These are phyloP conservation scores for Debaryomyces tyrocola DNA, from an alignment of 805 yeast genomes.

Conservation along the genomic window DNA sequence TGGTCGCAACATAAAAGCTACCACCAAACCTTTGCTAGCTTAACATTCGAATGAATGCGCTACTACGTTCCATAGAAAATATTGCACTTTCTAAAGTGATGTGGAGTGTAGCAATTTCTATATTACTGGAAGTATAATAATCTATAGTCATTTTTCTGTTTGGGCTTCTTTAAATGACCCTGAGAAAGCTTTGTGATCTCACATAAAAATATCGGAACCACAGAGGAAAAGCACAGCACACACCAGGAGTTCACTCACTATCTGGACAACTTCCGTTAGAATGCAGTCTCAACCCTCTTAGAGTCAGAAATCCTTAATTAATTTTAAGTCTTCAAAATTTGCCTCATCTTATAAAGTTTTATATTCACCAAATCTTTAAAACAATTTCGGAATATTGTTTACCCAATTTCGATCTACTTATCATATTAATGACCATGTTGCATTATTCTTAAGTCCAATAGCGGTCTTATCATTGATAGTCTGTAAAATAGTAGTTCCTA, in stretches of 20 bases:
- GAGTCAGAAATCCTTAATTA: not conserved
- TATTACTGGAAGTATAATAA: not conserved
- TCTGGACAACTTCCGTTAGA: not conserved
- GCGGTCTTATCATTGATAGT: too few relatives aligned
- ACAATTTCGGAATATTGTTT: too few relatives aligned
- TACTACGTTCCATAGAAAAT: too few relatives aligned
- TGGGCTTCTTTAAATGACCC: constrained; percentile 1
- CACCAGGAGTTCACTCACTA: not conserved
- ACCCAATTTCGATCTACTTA: too few relatives aligned
- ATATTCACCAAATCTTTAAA: constrained; percentile 1
- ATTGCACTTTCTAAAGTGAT: too few relatives aligned
- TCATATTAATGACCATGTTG: too few relatives aligned
- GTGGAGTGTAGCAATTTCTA: too few relatives aligned
- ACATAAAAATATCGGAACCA: not conserved
- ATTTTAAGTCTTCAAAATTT: constrained; percentile 2
- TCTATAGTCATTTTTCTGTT: constrained; percentile 1
- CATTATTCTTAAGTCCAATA: too few relatives aligned
- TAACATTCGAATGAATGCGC: too few relatives aligned
- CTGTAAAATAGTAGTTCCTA: too few relatives aligned
- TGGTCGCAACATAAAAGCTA: too few relatives aligned
- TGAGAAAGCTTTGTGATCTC: not conserved
- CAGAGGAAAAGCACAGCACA: not conserved
- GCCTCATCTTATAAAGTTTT: not conserved
- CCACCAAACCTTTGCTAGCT: too few relatives aligned
- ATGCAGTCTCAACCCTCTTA: constrained; percentile 2